phyloP scores from a whole-genome alignment of 768 basidiomycete species.

The Mycena belliarum region DNA sequence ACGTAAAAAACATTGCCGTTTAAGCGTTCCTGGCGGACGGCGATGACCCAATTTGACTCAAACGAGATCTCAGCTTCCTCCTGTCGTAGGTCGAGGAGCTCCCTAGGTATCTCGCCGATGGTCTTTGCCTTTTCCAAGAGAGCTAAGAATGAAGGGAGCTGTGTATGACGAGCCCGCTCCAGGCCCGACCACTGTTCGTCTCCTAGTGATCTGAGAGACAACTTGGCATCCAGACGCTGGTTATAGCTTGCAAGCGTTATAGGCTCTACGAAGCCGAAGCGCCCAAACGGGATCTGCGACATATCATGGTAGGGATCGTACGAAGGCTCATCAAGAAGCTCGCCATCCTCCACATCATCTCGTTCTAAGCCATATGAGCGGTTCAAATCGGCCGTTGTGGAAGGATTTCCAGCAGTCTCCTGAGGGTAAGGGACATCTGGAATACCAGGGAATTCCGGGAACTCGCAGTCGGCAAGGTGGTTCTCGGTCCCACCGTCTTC shows the following conservation, averaged over 20 bases:
- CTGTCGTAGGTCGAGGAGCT: conserved; percentile 4
- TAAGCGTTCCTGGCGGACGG: not conserved
- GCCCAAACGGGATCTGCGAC: too few species aligned
- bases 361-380: too few species aligned
- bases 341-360: too few species aligned
- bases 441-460: too few species aligned
- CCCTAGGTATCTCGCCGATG: not conserved
- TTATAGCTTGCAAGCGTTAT: too few species aligned
- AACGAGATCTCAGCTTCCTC: not conserved
- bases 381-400: too few species aligned
- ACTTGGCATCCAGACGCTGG: not conserved
- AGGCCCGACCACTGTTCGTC: not conserved
- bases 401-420: too few species aligned
- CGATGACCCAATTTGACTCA: not conserved
- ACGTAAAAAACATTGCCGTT: not conserved
- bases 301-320: too few species aligned
- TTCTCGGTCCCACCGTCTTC: not conserved
- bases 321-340: too few species aligned
- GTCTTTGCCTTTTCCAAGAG: not conserved
- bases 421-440: too few species aligned
- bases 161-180: not conserved
- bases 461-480: too few species aligned
- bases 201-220: not conserved
- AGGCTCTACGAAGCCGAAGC: too few species aligned
- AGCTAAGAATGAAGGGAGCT: not conserved